A percentile compares a stretch with the other conserved stretches of the same genome.
Evolutionary conservation across 768 basidiomycete species (phyloP).

Genomic region (Kwoniella dendrophila): DNA sequence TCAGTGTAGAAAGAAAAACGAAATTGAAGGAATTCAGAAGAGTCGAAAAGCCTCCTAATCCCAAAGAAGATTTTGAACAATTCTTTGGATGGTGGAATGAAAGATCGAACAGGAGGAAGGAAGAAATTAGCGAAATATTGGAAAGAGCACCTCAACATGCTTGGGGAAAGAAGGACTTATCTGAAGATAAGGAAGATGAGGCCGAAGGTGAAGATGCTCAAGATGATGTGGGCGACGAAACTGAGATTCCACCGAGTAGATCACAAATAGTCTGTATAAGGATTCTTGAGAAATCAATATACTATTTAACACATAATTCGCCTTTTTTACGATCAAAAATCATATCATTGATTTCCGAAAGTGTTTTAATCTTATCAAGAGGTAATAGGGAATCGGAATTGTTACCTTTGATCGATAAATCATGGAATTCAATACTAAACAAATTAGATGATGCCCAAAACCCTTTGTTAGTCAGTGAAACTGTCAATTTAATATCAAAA

Average conservation of each 20-base stretch:
- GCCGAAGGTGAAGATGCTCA: constrained; percentile 27
- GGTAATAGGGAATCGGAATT: constrained; percentile 66
- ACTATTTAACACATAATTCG: constrained; percentile 88
- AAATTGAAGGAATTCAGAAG: constrained; percentile 27
- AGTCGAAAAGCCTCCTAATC: constrained; percentile 37
- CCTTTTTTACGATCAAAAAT: constrained; percentile 83
- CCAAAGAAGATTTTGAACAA: constrained; percentile 40
- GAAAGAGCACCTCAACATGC: constrained; percentile 48
- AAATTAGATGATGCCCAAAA: constrained; percentile 68
- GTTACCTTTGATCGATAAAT: constrained; percentile 79
- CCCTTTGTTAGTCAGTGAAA: constrained; percentile 74
- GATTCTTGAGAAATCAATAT: constrained; percentile 82
- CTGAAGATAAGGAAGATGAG: constrained; percentile 40
- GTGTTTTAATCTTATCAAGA: constrained; percentile 66
- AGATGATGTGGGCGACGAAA: constrained; percentile 55
- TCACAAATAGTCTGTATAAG: constrained; percentile 76
- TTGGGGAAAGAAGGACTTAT: constrained; percentile 44
- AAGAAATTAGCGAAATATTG: constrained; percentile 42
- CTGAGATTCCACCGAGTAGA: constrained; percentile 63
- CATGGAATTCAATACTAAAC: constrained; percentile 93
- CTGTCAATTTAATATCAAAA: constrained; percentile 71
- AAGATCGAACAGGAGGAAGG: constrained; percentile 23
- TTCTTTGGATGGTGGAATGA: constrained; percentile 69
- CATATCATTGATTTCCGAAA: constrained; percentile 70
- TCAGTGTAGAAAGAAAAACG: constrained; percentile 24